Evolutionary conservation across 257 asterid genomes (phyloP), one percentile per base, ranked within the genome.

Genomic region (Solanum ossicruentum): DNA sequence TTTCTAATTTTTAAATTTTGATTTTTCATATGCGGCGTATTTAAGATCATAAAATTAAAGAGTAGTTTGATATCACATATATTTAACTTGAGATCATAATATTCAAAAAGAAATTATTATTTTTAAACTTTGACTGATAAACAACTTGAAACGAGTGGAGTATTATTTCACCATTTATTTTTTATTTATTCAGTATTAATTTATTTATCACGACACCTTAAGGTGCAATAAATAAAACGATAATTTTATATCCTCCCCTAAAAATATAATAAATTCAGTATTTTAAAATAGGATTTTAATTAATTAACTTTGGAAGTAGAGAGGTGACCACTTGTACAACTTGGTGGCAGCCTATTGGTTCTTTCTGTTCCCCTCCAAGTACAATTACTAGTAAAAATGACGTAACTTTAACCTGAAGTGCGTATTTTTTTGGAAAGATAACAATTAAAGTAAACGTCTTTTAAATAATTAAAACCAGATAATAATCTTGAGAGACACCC

Each of bases 301-400:
- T 52, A 61, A 26, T 47, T 72, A 82, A 71, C 32, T 23, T 75
- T 84, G 83, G 88, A 86, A 78, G 60, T 52, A 26, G 82, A 83
- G 88, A 87, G 84, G 56, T 82, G 89, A 52, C 80, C 82, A 90
- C 91, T 90, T 83, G 91, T 60, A 58, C 92, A 84, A 89, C 82
- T 88, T 89, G 89, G 8, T 52, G 65, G 65, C 82, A 52, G 63
- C 82, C 26, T 77, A 26, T 51, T 77, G 65, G 23, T 51, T 51
- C 26, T 51, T 6, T 77, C 16, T 20, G 9, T 51, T 8, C 9
- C 10, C 1, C 56, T 15, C 5, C 4, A 65, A 65, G 72, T 72
- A 72, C 80, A 41, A n/a, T 20, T 49, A 21, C 23, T 16, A 77
- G 43, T 49, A 77, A 77, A 16, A 77, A 52, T 77, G 82, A 26